A percentile compares a stretch with the other conserved stretches of the same genome.
These are phyloP conservation scores for Withania somnifera DNA, from an alignment of 305 asterid species.

Conservation along the genomic window DNA sequence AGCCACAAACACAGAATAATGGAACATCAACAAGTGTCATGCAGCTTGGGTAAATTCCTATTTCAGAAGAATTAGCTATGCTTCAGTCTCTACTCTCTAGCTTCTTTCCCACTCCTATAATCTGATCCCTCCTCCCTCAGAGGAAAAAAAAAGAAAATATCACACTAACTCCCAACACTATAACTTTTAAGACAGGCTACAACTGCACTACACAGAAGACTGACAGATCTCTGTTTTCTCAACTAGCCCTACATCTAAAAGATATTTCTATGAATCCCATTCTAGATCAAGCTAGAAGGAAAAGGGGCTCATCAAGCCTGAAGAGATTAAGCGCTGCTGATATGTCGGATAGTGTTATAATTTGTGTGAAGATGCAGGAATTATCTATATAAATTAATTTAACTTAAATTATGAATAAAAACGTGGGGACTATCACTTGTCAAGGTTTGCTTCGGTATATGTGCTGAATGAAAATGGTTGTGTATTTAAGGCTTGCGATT, in stretches of 20 bases:
- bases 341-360: not conserved
- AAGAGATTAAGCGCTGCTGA: not conserved
- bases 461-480: not conserved
- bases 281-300: not conserved
- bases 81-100: not conserved
- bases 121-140: not conserved
- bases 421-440: not conserved
- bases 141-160: not conserved
- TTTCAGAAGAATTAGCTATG: not conserved
- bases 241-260: not conserved
- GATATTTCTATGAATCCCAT: not conserved
- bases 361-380: not conserved
- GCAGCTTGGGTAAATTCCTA: constrained; percentile 27
- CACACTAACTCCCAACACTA: not conserved
- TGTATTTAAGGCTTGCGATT: not conserved
- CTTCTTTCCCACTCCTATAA: not conserved
- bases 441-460: not conserved
- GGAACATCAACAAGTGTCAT: constrained; percentile 14
- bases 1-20: constrained; percentile 19
- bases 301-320: not conserved
- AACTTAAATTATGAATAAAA: not conserved
- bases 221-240: not conserved
- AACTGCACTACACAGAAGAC: constrained; percentile 8
- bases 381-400: constrained; percentile 1
- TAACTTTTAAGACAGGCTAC: constrained; percentile 6